Base-by-base conservation (phyloP, 257 asterid genomes). In the Jacaranda mimosifolia region DNA sequence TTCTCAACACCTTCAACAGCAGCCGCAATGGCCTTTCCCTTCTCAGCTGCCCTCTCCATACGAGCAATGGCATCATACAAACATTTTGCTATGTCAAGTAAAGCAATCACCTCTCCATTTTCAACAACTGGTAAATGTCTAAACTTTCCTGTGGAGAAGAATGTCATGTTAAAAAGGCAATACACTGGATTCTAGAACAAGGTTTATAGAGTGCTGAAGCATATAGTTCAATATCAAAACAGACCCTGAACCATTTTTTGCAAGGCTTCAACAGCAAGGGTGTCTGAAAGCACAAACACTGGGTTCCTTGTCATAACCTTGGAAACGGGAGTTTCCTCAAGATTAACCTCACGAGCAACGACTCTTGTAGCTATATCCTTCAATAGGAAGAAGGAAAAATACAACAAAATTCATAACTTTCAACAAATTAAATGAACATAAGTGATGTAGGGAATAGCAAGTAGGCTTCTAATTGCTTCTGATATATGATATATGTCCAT, bases 21-120 rank as follows among this genome's bases (percentile, higher is more conserved):
- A 85, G 98, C 97, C 5, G 98, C 98, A 79, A 93, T 96, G 68
- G 99, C 97, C 86, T 96, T 96, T 84, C 99, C 99, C 91, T 96
- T 96, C 90, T 96, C 99, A 74, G 98, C 92, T 69, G 97, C 94
- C 87, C 97, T 89, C 84, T 96, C 99, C 93, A 96, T 79, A 72
- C 99, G 97, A 82, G 99, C 97, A 13, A 96, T 93, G 59, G 98
- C 99, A 86, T 96, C 99, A 76, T 96, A 93, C 77, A 96, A 85
- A 77, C 99, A 96, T 86, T 96, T 96, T 68, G 99, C 94, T 82
- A 96, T 96, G 84, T 96, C 99, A 69, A 96, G 97, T 78, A 96
- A 74, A 77, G 99, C 97, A 86, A 96, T 79, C 76, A 96, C 99
- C 88, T 96, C 98, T 51, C 99, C 99, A 68, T 96, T 91, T 69